These are phyloP conservation scores for Diaporthe batatas DNA, from an alignment of 2,329 filamentous ascomycete species.

Conservation along the genomic window DNA sequence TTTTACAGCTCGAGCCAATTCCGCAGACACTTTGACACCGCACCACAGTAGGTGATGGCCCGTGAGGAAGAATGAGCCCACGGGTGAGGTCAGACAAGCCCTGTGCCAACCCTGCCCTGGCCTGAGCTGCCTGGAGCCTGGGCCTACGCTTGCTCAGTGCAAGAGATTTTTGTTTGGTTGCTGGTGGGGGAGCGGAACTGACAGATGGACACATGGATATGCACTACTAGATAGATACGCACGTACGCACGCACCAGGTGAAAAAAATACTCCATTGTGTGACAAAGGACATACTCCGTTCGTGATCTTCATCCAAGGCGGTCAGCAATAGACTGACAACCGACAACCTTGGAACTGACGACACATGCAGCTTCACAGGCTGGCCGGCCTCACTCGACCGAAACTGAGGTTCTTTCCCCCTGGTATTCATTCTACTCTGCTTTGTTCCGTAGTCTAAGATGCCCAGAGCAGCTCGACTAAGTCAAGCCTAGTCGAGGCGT, in stretches of 20 bases:
- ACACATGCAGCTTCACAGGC: neutral
- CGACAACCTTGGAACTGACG: neutral
- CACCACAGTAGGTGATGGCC: neutral
- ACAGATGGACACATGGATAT: constrained; percentile 14
- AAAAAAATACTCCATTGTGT: constrained; percentile 10
- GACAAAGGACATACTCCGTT: constrained; percentile 17
- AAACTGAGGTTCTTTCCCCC: neutral
- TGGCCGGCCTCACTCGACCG: neutral
- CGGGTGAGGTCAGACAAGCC: constrained; percentile 4
- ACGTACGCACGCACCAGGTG: neutral
- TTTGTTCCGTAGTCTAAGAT: neutral
- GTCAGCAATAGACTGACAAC: constrained; percentile 18
- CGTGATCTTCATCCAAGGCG: constrained; percentile 15
- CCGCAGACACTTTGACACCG: too few relatives aligned
- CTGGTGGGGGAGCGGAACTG: constrained; percentile 16
- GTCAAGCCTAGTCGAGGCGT: too few relatives aligned
- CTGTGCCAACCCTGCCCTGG: constrained; percentile 30
- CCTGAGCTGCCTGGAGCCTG: neutral
- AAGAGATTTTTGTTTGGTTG: constrained; percentile 4
- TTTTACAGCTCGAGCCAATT: neutral
- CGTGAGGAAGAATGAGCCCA: constrained; percentile 4
- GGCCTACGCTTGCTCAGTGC: constrained; percentile 16
- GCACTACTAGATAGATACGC: neutral
- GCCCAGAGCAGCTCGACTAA: neutral
- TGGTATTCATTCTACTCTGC: neutral